phyloP scores from a whole-genome alignment of 345 rosid genomes.

The Stellera chamaejasme region DNA sequence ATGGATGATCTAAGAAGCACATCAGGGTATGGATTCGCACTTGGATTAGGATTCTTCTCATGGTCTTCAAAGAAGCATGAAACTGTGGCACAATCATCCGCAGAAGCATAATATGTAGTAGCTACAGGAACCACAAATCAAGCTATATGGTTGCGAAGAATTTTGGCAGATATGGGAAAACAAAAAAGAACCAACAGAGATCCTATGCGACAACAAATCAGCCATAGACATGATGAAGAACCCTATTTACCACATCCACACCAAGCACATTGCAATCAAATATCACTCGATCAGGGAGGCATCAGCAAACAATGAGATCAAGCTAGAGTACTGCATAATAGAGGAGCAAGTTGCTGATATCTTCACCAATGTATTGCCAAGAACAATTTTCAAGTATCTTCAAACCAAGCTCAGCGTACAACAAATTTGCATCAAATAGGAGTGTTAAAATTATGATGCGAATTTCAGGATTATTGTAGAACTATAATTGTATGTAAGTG shows the following conservation, averaged over 20 bases:
- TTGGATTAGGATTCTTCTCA: neutral
- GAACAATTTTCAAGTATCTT: no score
- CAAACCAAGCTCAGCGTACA: no score
- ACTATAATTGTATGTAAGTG: no score
- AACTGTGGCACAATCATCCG: no score
- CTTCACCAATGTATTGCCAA: no score
- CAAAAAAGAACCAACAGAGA: neutral
- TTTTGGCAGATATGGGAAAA: neutral
- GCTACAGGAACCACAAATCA: no score
- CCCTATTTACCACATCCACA: neutral
- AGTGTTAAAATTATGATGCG: no score
- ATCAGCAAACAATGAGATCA: neutral
- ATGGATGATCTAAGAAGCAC: neutral
- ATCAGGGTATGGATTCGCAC: neutral
- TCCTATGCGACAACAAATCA: neutral
- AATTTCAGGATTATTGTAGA: no score
- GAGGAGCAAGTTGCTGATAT: slow-evolving; percentile 1
- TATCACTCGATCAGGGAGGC: neutral
- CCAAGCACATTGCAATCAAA: neutral
- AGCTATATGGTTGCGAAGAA: neutral
- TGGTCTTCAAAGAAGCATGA: neutral
- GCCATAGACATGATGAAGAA: neutral
- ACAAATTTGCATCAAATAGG: no score
- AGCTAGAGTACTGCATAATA: neutral
- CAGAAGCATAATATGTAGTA: no score